A percentile compares a stretch with the other conserved stretches of the same genome.
Evolutionary conservation across 2,329 filamentous ascomycete genomes (phyloP).

Genomic region (Fusarium setosum): DNA sequence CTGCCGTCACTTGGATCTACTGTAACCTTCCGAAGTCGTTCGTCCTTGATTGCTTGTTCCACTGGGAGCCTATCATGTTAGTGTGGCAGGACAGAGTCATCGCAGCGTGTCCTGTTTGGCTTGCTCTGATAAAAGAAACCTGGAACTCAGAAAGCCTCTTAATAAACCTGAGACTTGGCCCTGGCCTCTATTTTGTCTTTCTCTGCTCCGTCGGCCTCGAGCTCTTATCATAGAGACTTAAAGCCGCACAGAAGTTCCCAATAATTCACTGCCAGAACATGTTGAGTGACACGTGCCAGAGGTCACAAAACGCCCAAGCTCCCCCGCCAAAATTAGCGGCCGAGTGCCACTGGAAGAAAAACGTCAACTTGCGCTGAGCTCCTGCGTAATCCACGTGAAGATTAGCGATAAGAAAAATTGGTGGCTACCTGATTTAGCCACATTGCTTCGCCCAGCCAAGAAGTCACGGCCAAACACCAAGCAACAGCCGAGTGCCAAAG

Average conservation of each 20-base stretch:
- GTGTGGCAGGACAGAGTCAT: slow-evolving; percentile 36
- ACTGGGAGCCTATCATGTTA: slow-evolving; percentile 33
- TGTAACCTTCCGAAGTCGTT: not conserved
- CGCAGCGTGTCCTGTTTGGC: slow-evolving; percentile 16
- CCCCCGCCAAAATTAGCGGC: slow-evolving; percentile 27
- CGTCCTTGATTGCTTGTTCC: slow-evolving; percentile 24
- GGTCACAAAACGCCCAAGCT: slow-evolving; percentile 14
- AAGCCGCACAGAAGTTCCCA: slow-evolving; percentile 1
- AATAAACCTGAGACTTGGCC: slow-evolving; percentile 22
- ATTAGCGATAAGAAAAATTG: slow-evolving; percentile 43
- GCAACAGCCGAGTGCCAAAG: slow-evolving; percentile 30
- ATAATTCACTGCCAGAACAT: no score
- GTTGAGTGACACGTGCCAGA: slow-evolving; percentile 29
- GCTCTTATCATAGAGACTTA: not conserved
- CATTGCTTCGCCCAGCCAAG: slow-evolving; percentile 39
- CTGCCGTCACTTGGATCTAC: slow-evolving; percentile 29
- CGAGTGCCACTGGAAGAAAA: slow-evolving; percentile 16
- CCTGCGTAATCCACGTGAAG: slow-evolving; percentile 41
- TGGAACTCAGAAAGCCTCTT: slow-evolving; percentile 19
- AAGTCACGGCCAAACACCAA: slow-evolving; percentile 40
- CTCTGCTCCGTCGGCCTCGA: not conserved
- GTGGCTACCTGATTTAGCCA: slow-evolving; percentile 42
- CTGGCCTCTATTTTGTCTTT: not conserved
- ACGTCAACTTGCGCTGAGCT: slow-evolving; percentile 17
- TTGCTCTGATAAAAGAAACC: not conserved